Percentiles rank a stretch among this genome's conserved stretches.
These are phyloP conservation scores for Pleurotus citrinopileatus DNA, from an alignment of 768 basidiomycete genomes.

Conservation along the genomic window DNA sequence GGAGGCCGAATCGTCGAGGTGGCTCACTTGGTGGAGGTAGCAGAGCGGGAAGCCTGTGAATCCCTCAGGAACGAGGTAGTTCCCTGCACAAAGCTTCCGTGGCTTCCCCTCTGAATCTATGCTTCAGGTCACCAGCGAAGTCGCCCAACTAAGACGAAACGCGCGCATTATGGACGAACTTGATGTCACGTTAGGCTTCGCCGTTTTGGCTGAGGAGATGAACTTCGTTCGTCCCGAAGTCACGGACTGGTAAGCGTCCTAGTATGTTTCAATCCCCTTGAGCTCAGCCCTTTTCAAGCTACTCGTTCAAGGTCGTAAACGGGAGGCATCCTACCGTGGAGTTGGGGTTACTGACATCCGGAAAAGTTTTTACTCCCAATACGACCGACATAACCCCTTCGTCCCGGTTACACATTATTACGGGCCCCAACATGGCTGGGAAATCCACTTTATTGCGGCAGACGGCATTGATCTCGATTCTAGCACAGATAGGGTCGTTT, in stretches of 20 bases:
- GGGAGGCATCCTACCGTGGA: conserved; percentile 95
- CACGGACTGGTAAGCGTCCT: conserved; percentile 56
- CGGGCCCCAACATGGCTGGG: conserved; percentile 95
- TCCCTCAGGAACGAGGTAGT: conserved; percentile 62
- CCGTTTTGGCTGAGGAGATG: conserved; percentile 75
- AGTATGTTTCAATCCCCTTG: neutral
- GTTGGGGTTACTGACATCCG: conserved; percentile 70
- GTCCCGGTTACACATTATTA: conserved; percentile 77
- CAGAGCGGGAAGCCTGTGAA: conserved; percentile 76
- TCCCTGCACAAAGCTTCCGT: neutral
- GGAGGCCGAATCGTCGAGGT: conserved; percentile 67
- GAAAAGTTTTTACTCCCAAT: conserved; percentile 84
- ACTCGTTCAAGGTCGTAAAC: conserved; percentile 63
- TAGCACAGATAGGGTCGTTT: conserved; percentile 92
- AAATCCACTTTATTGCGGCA: conserved; percentile 94
- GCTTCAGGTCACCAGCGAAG: conserved; percentile 58
- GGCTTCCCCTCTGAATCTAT: neutral
- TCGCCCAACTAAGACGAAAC: conserved; percentile 62
- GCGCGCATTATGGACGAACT: conserved; percentile 82
- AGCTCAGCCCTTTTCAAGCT: conserved; percentile 27
- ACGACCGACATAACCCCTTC: conserved; percentile 58
- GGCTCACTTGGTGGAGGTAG: conserved; percentile 43
- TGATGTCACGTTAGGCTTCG: conserved; percentile 81
- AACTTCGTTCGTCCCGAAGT: conserved; percentile 72
- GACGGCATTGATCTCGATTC: conserved; percentile 82